Percentiles rank a stretch among this genome's conserved stretches.
Conservation (phyloP, 139 green algal genomes). For the Auxenochlorella pyrenoidosa region DNA sequence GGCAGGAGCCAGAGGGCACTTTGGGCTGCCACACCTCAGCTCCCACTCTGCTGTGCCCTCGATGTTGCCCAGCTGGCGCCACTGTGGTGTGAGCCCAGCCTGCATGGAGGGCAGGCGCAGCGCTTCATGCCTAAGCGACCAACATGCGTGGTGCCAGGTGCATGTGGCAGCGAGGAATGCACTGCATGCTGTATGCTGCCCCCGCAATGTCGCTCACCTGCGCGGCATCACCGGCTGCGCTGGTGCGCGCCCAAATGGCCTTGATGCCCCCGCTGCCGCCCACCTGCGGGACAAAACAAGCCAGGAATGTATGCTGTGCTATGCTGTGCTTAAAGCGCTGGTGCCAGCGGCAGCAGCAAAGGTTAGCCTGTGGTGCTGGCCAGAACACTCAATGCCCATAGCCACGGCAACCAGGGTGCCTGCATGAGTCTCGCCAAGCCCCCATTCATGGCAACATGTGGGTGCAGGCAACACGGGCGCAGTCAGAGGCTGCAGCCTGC, state of each 20-base stretch:
- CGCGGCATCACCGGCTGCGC: not conserved
- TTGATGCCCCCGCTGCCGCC: slow-evolving; percentile 9
- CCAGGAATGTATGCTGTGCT: no score
- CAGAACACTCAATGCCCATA: no score
- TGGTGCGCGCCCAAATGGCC: not conserved
- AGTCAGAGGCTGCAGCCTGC: no score
- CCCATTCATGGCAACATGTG: no score
- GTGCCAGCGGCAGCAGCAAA: no score
- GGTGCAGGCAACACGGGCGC: no score
- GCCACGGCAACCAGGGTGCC: no score
- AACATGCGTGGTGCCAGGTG: not conserved
- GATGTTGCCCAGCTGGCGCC: not conserved
- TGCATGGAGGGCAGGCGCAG: not conserved
- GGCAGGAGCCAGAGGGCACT: no score
- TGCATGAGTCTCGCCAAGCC: no score
- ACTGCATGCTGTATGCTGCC: not conserved
- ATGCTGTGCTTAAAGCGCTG: no score
- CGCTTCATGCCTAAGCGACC: no score
- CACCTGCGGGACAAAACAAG: not conserved
- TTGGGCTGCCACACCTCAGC: not conserved
- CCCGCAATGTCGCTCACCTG: not conserved
- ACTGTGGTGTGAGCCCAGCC: not conserved
- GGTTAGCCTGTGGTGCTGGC: not conserved
- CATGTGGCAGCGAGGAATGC: not conserved
- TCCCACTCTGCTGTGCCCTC: slow-evolving; percentile 19